A percentile compares a stretch with the other conserved stretches of the same genome.
Evolutionary conservation across 139 green algal genomes (phyloP).

Genomic region (Chloropicon primus): DNA sequence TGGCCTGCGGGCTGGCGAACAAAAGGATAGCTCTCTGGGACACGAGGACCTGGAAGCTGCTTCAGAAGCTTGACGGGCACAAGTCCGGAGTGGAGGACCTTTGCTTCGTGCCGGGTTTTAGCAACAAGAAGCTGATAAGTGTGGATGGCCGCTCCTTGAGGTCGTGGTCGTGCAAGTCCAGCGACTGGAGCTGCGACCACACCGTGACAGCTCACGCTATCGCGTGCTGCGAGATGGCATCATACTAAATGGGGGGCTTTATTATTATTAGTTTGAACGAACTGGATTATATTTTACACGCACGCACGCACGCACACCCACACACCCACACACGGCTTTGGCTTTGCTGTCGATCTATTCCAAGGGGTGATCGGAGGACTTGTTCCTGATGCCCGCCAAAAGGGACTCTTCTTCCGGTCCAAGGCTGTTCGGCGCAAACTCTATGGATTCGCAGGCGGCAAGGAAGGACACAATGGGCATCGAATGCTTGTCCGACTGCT

Average conservation of each 20-base stretch:
- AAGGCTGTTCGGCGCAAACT: too few species aligned
- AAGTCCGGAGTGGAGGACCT: not conserved
- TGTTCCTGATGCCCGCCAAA: too few species aligned
- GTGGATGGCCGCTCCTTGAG: not conserved
- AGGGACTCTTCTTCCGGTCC: too few species aligned
- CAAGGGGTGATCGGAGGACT: too few species aligned
- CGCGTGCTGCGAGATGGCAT: not conserved
- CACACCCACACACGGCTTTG: too few species aligned
- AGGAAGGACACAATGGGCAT: too few species aligned
- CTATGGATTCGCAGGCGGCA: too few species aligned
- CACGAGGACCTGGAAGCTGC: not conserved
- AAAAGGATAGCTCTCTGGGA: not conserved
- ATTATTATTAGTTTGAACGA: too few species aligned
- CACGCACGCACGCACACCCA: too few species aligned
- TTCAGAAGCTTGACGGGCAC: not conserved
- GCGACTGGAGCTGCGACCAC: not conserved
- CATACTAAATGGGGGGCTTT: too few species aligned
- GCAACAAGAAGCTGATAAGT: not conserved
- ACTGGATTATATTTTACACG: constrained; percentile 1
- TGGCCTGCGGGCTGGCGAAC: not conserved
- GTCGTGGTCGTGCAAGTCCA: not conserved
- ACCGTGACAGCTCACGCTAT: not conserved
- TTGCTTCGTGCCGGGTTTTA: not conserved
- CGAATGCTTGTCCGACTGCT: too few species aligned
- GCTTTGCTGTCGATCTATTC: too few species aligned